Percentiles rank a stretch among this genome's conserved stretches.
Evolutionary conservation across 352 stramenopile genomes (phyloP).

Genomic region (Phytopythium litorale): DNA sequence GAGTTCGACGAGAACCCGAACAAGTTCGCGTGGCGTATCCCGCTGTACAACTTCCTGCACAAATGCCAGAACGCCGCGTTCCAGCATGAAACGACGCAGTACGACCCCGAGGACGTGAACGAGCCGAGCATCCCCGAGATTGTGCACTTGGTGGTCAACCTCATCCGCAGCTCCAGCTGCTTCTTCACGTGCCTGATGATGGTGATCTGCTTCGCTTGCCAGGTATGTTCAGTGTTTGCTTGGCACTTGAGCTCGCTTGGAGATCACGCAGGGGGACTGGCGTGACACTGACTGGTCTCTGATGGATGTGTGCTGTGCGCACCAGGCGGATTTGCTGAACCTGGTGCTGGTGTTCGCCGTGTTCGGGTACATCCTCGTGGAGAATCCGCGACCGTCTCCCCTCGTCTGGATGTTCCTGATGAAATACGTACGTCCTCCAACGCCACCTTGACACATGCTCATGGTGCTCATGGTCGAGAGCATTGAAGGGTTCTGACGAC

Average conservation of each 20-base stretch:
- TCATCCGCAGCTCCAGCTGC: constrained; percentile 61
- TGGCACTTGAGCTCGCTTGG: neutral
- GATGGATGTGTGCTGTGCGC: constrained; percentile 1
- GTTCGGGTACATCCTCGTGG: constrained; percentile 69
- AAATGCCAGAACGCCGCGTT: constrained; percentile 70
- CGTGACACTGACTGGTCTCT: neutral
- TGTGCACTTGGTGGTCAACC: constrained; percentile 48
- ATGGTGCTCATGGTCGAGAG: neutral
- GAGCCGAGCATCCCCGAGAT: constrained; percentile 64
- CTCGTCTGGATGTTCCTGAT: constrained; percentile 68
- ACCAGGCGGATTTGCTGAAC: constrained; percentile 75
- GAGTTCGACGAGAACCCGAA: constrained; percentile 57
- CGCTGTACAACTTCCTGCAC: constrained; percentile 66
- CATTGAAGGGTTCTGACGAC: neutral
- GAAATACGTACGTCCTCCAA: constrained; percentile 66
- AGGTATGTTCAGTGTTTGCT: constrained; percentile 32
- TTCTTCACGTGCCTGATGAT: constrained; percentile 60
- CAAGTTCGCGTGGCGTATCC: constrained; percentile 56
- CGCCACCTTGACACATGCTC: neutral
- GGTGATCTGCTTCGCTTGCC: constrained; percentile 64
- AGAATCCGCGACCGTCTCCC: constrained; percentile 67
- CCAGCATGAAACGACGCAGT: constrained; percentile 56
- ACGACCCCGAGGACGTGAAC: constrained; percentile 76
- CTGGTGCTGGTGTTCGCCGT: constrained; percentile 66
- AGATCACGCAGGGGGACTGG: neutral